Evolutionary conservation across 208 protist species (phyloP).

Genomic region (Leishmania guyanensis): DNA sequence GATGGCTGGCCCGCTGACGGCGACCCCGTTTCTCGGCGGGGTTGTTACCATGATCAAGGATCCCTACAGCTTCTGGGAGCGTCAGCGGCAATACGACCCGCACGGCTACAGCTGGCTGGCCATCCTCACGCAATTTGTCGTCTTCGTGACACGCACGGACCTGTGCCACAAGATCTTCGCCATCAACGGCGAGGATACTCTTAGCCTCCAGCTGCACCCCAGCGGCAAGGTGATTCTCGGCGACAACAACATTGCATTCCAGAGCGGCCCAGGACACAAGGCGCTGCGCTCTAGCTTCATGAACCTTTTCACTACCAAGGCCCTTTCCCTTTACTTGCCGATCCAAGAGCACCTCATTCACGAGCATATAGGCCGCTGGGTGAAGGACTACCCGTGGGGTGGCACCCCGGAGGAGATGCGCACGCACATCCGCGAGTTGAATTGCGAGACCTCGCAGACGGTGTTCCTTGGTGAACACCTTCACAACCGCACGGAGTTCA

Average conservation of each 20-base stretch:
- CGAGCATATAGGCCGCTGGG: slow-evolving; percentile 64
- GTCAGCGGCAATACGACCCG: slow-evolving; percentile 70
- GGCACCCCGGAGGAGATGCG: slow-evolving; percentile 81
- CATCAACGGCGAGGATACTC: slow-evolving; percentile 72
- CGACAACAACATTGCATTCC: slow-evolving; percentile 89
- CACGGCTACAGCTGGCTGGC: slow-evolving; percentile 82
- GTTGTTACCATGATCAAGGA: slow-evolving; percentile 80
- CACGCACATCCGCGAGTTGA: slow-evolving; percentile 86
- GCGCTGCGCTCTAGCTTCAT: slow-evolving; percentile 83
- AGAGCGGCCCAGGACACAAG: slow-evolving; percentile 84
- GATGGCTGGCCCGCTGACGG: slow-evolving; percentile 64
- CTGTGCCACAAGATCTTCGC: slow-evolving; percentile 87
- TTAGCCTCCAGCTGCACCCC: slow-evolving; percentile 83
- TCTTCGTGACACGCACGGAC: slow-evolving; percentile 78
- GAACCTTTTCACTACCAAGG: slow-evolving; percentile 86
- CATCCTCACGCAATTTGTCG: slow-evolving; percentile 74
- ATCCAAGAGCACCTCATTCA: slow-evolving; percentile 80
- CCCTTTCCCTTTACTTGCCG: slow-evolving; percentile 81
- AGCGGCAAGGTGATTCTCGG: slow-evolving; percentile 85
- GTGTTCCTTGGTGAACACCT: slow-evolving; percentile 94
- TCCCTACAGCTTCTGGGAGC: slow-evolving; percentile 83
- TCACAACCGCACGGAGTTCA: slow-evolving; percentile 84
- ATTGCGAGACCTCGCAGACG: slow-evolving; percentile 91
- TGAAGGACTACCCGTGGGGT: slow-evolving; percentile 59
- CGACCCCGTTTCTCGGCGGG: slow-evolving; percentile 67